phyloP scores from a whole-genome alignment of 2,329 filamentous ascomycete genomes.

The Lojkania enalia region DNA sequence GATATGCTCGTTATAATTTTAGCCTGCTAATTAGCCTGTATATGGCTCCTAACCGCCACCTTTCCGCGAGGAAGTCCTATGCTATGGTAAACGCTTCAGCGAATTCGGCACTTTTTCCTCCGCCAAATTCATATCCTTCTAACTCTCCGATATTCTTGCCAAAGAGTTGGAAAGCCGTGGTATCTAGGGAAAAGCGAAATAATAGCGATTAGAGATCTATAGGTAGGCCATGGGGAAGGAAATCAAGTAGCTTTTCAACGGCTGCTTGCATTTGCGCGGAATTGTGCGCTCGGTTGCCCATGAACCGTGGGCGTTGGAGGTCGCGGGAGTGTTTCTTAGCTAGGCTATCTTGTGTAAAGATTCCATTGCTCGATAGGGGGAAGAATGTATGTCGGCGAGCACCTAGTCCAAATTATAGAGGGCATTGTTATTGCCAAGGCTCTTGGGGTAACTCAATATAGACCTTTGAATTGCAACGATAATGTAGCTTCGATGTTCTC shows the following conservation, averaged over 20 bases:
- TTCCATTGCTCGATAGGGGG: too few relatives aligned
- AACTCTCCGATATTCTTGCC: too few relatives aligned
- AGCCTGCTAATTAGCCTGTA: background rate
- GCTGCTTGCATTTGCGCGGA: background rate
- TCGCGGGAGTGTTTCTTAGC: background rate
- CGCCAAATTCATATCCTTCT: background rate
- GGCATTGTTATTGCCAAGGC: too few relatives aligned
- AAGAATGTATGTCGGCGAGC: too few relatives aligned
- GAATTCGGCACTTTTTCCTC: background rate
- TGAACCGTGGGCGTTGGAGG: background rate
- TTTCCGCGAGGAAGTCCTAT: background rate
- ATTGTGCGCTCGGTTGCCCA: background rate
- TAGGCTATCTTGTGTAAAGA: too few relatives aligned
- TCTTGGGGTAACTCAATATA: too few relatives aligned
- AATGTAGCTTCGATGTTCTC: too few relatives aligned
- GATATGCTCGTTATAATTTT: background rate
- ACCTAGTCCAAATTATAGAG: too few relatives aligned
- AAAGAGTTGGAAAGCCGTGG: too few relatives aligned
- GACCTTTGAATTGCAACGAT: too few relatives aligned
- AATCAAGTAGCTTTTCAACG: background rate
- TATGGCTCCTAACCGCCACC: background rate
- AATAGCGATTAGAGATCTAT: too few relatives aligned
- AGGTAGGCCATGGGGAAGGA: background rate
- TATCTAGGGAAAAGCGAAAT: too few relatives aligned
- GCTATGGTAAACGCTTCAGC: background rate